A percentile compares a stretch with the other conserved stretches of the same genome.
Evolutionary conservation across 2,329 filamentous ascomycete genomes (phyloP).

Genomic region (Paecilomyces niveus): DNA sequence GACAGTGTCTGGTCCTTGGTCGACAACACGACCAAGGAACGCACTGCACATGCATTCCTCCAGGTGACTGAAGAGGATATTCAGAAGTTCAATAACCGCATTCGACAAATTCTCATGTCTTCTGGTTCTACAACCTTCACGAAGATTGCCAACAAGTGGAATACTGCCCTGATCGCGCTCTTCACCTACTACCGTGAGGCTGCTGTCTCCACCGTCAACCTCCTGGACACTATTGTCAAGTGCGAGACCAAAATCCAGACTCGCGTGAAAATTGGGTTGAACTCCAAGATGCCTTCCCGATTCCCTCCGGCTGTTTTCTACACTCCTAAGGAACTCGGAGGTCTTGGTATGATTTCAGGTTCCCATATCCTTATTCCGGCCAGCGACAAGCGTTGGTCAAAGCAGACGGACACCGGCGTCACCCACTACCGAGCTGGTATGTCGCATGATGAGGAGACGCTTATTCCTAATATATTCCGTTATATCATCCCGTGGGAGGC

Average conservation of each 20-base stretch:
- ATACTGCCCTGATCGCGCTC: constrained; percentile 89
- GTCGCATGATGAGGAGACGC: constrained; percentile 94
- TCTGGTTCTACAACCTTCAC: constrained; percentile 99
- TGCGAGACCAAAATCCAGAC: constrained; percentile 99
- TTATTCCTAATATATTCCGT: constrained; percentile 98
- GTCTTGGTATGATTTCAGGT: constrained; percentile 96
- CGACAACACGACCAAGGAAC: constrained; percentile 92
- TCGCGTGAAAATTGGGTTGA: constrained; percentile 94
- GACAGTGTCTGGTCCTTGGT: constrained; percentile 98
- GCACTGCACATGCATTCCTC: constrained; percentile 93
- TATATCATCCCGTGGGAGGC: constrained; percentile 99
- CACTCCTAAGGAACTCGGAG: constrained; percentile 94
- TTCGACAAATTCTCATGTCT: constrained; percentile 97
- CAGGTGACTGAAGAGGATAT: constrained; percentile 98
- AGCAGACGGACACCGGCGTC: constrained; percentile 94
- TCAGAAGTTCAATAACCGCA: constrained; percentile 98
- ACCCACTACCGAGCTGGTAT: constrained; percentile 97
- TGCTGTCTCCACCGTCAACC: constrained; percentile 86
- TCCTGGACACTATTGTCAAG: constrained; percentile 97
- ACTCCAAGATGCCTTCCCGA: constrained; percentile 98
- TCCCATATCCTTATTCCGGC: constrained; percentile 96
- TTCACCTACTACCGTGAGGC: constrained; percentile 99
- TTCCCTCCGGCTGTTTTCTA: constrained; percentile 99
- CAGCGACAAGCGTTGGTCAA: constrained; percentile 96
- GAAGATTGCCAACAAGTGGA: constrained; percentile 99